phyloP scores from a whole-genome alignment of 345 rosid genomes.

The Populus nigra region DNA sequence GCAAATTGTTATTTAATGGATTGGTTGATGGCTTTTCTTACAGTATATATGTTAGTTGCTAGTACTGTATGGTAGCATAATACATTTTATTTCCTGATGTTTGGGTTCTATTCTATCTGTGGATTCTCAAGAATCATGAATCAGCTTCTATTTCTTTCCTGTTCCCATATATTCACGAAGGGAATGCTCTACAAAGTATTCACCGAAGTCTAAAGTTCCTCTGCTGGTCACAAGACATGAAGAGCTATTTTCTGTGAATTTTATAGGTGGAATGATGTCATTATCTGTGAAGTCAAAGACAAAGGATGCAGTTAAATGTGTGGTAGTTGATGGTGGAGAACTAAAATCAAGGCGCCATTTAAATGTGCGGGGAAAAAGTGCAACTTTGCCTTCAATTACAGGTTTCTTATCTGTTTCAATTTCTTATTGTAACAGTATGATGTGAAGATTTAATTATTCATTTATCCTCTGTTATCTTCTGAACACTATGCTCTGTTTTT shows the following conservation, averaged over 20 bases:
- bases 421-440: conserved; percentile 11
- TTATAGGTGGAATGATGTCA: conserved; percentile 97
- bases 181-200: not conserved
- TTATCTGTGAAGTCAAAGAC: conserved; percentile 82
- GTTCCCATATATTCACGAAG: not conserved
- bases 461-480: conserved; percentile 2
- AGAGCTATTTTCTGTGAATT: conserved; percentile 16
- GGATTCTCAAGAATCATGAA: not conserved
- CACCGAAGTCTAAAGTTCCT: not conserved
- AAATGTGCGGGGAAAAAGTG: conserved; percentile 96
- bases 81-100: not conserved
- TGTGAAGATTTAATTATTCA: conserved; percentile 9
- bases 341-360: conserved; percentile 94
- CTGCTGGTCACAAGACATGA: conserved; percentile 10
- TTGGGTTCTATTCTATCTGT: not conserved
- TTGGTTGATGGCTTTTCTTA: not conserved
- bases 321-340: conserved; percentile 88
- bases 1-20: not conserved
- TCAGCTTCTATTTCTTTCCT: not conserved
- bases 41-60: not conserved
- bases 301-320: conserved; percentile 63
- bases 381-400: conserved; percentile 93
- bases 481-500: not conserved
- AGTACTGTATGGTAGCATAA: not conserved
- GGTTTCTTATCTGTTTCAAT: conserved; percentile 39